Percentiles rank a stretch among this genome's conserved stretches.
phyloP scores from a whole-genome alignment of 345 rosid species.

The Salix brachista region DNA sequence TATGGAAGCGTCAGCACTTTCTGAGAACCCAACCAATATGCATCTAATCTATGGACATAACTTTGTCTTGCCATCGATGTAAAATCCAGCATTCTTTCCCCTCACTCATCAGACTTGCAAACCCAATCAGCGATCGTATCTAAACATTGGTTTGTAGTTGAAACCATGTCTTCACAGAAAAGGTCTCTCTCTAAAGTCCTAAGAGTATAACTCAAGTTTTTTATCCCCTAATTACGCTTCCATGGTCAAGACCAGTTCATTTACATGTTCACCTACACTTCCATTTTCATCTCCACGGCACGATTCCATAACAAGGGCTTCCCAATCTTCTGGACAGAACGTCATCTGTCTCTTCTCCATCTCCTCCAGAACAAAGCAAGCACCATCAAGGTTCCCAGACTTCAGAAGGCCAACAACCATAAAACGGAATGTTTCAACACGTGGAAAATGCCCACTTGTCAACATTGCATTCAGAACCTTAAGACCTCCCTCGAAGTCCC shows the following conservation, averaged over 20 bases:
- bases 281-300: constrained; percentile 32
- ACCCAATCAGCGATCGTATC: not conserved
- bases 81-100: not conserved
- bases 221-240: not conserved
- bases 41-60: not conserved
- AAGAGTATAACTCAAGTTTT: not conserved
- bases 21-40: not conserved
- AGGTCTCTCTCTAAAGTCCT: not conserved
- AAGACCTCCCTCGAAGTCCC: constrained; percentile 70
- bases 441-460: constrained; percentile 57
- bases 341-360: constrained; percentile 62
- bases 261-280: constrained; percentile 34
- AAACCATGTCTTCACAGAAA: not conserved
- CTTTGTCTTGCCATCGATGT: not conserved
- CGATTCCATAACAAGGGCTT: constrained; percentile 40
- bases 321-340: constrained; percentile 51
- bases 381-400: constrained; percentile 53
- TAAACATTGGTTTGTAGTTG: not conserved
- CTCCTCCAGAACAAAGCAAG: constrained; percentile 65
- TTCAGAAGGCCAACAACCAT: constrained; percentile 51
- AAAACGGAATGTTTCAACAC: constrained; percentile 43
- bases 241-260: constrained; percentile 27
- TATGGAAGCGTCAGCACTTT: not conserved
- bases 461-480: constrained; percentile 72
- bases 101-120: not conserved